phyloP scores from a whole-genome alignment of 2,329 filamentous ascomycete genomes.

The Stagonosporopsis vannaccii region DNA sequence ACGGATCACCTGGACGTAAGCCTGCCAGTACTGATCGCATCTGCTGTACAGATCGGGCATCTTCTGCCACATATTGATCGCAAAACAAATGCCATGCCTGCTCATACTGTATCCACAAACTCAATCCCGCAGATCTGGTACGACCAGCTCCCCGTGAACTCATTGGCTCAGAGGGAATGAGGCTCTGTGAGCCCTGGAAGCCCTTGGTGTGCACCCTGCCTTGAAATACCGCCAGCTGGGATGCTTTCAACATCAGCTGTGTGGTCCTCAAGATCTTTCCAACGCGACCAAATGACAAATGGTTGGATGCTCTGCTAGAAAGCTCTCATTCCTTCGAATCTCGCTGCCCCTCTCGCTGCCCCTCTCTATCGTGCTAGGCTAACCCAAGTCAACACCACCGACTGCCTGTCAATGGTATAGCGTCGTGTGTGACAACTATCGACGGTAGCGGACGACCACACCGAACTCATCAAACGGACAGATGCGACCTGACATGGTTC shows the following conservation, averaged over 20 bases:
- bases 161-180: constrained; percentile 8
- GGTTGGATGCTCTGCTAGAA: background rate
- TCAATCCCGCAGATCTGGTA: constrained; percentile 9
- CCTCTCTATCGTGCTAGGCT: background rate
- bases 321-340: background rate
- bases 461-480: background rate
- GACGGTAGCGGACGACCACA: background rate
- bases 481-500: background rate
- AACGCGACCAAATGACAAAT: background rate
- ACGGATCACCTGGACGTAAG: background rate
- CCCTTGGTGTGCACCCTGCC: background rate
- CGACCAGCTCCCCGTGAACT: constrained; percentile 1
- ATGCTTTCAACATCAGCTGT: background rate
- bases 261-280: background rate
- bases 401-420: constrained; percentile 6
- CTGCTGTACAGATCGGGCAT: background rate
- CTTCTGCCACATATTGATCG: background rate
- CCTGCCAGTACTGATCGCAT: background rate
- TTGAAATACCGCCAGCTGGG: background rate
- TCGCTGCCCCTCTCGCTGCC: background rate
- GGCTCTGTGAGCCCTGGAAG: constrained; percentile 13
- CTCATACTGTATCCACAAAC: constrained; percentile 1
- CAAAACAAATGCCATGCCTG: constrained; percentile 1
- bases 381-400: background rate
- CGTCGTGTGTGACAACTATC: background rate